These are phyloP conservation scores for Melastoma malabathricum DNA, from an alignment of 345 rosid genomes.

Conservation along the genomic window DNA sequence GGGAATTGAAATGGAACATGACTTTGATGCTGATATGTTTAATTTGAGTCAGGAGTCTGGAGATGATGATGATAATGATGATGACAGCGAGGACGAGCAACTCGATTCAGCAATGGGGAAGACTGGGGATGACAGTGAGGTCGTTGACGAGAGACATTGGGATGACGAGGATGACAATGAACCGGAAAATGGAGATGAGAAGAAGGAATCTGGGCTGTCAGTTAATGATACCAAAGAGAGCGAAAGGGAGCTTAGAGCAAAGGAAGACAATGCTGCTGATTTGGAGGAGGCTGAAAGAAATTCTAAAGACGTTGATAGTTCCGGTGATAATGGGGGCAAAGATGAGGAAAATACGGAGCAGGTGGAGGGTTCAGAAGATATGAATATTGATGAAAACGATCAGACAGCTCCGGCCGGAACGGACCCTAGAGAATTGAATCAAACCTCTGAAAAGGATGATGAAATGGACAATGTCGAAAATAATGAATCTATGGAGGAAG, in stretches of 20 bases:
- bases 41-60: constrained; percentile 71
- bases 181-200: constrained; percentile 38
- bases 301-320: constrained; percentile 23
- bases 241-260: constrained; percentile 68
- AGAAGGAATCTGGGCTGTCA: constrained; percentile 70
- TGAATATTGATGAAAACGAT: constrained; percentile 47
- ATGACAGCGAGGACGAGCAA: constrained; percentile 43
- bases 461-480: constrained; percentile 35
- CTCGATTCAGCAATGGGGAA: constrained; percentile 72
- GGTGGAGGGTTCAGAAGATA: constrained; percentile 4
- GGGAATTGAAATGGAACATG: constrained; percentile 88
- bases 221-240: constrained; percentile 37
- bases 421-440: constrained; percentile 40
- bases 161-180: constrained; percentile 53
- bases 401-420: constrained; percentile 49
- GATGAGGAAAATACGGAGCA: constrained; percentile 41
- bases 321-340: constrained; percentile 28
- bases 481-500: constrained; percentile 34
- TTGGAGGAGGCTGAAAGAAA: constrained; percentile 36
- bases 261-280: constrained; percentile 40
- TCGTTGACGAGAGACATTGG: constrained; percentile 60
- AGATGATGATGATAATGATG: constrained; percentile 39
- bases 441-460: constrained; percentile 30
- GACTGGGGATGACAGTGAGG: constrained; percentile 57
- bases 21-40: constrained; percentile 51